These are phyloP conservation scores for Gremmenia infestans DNA, from an alignment of 2,329 filamentous ascomycete species.

Conservation along the genomic window DNA sequence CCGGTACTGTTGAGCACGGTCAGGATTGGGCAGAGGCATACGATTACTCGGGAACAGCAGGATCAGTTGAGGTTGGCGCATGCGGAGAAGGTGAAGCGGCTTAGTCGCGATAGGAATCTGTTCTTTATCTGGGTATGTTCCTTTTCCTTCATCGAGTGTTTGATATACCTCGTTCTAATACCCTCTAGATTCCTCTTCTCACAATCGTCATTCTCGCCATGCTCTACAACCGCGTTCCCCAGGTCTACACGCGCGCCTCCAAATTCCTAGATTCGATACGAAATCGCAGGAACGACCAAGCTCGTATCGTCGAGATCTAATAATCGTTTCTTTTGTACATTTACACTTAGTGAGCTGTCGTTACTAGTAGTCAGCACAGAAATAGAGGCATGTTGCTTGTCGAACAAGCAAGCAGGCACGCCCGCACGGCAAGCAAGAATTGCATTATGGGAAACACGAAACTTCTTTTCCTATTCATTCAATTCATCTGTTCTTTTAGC, in stretches of 20 bases:
- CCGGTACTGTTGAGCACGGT: slow-evolving; percentile 38
- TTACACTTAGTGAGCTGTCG: neutral
- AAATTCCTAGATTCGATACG: slow-evolving; percentile 18
- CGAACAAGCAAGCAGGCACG: neutral
- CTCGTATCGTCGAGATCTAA: slow-evolving; percentile 26
- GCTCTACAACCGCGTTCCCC: slow-evolving; percentile 47
- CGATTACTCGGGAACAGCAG: slow-evolving; percentile 61
- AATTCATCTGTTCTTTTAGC: neutral
- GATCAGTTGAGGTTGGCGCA: slow-evolving; percentile 57
- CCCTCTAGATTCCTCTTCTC: slow-evolving; percentile 45
- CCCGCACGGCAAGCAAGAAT: no score
- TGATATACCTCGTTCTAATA: slow-evolving; percentile 14
- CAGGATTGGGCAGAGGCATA: slow-evolving; percentile 58
- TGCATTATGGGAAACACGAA: no score
- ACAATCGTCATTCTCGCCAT: slow-evolving; percentile 44
- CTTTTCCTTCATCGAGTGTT: neutral
- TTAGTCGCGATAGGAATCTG: slow-evolving; percentile 59
- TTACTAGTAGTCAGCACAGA: no score
- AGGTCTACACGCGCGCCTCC: slow-evolving; percentile 32
- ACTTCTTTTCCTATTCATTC: no score
- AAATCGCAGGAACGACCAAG: slow-evolving; percentile 8
- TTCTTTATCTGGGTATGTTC: slow-evolving; percentile 62
- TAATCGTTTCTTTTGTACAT: slow-evolving; percentile 5
- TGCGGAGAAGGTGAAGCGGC: slow-evolving; percentile 57
- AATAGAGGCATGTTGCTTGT: no score